Evolutionary conservation across 345 rosid species (phyloP), one percentile per base, ranked within the genome.

Genomic region (Eucalyptus sideroxylon): DNA sequence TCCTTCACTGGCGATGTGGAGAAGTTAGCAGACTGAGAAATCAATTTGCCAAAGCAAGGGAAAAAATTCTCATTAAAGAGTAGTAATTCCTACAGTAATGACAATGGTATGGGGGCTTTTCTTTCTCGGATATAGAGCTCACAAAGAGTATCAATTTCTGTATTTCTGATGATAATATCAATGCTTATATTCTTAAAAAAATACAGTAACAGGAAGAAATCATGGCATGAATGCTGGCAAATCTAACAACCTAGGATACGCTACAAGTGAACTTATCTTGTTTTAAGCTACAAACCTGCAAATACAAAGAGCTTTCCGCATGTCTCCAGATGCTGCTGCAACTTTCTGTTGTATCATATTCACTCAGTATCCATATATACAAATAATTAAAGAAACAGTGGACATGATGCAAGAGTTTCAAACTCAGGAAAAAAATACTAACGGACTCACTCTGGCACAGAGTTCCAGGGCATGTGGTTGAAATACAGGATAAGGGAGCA

Each of bases 301-400:
- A 88, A 98, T 93, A 92, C 93, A 93, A 15, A 98, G 95, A 88
- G 99, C 99, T 93, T 95, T 97, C 86, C 99, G 92, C 98, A 98
- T 97, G 92, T 98, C 99, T 89, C 99, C 99, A 89, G 97, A 96
- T 92, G 96, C 96, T 87, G 99, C 96, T 45, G 98, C 96, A 89
- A 98, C 97, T 97, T 95, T 98, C 99, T 97, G 96, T 56, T 47
- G 91, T 30, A 88, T 50, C 42, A 51, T 51, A 88, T 90, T 86
- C 4, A 44, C 50, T 89, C 87, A 91, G 50, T 86, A 88, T 89
- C 77, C 34, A 77, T 40, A 55, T 83, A 21, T 2, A 77, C 88
- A 67, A 87, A 42, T 53, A 72, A 31, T 16, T 88, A 55, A 88
- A 87, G 49, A 67, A 83, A 80, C 50, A 49, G 23, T 26, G 24